phyloP scores from a whole-genome alignment of 2,329 filamentous ascomycete species.

The Exophiala sp. region DNA sequence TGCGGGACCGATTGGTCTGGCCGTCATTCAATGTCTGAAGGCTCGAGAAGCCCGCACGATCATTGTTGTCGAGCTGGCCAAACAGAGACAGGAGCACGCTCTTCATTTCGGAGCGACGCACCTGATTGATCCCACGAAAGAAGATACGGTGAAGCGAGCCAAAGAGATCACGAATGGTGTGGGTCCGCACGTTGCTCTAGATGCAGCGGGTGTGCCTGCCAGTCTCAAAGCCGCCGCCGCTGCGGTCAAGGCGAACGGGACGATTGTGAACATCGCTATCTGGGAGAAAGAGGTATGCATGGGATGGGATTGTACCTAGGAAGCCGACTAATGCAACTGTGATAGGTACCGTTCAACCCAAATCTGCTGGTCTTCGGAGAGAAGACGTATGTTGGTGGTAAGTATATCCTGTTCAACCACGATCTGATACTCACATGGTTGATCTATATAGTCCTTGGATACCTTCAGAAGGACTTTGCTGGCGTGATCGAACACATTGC shows the following conservation, averaged over 20 bases:
- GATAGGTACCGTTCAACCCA: conserved; percentile 46
- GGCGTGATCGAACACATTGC: conserved; percentile 53
- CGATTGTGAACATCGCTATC: conserved; percentile 62
- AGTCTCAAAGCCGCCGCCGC: conserved; percentile 47
- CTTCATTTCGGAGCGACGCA: conserved; percentile 54
- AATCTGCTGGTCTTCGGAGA: conserved; percentile 55
- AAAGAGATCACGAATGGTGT: conserved; percentile 45
- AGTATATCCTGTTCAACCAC: conserved; percentile 1
- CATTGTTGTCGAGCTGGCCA: conserved; percentile 56
- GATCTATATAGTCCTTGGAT: conserved; percentile 38
- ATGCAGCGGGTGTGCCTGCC: conserved; percentile 59
- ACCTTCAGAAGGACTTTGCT: conserved; percentile 53
- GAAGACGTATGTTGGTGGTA: conserved; percentile 49
- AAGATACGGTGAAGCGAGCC: conserved; percentile 45
- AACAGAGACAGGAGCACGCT: conserved; percentile 50
- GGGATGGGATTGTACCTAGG: no score
- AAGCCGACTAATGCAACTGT: not conserved
- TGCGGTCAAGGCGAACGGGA: conserved; percentile 52
- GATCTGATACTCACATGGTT: not conserved
- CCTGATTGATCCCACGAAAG: conserved; percentile 50
- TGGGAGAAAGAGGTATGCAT: conserved; percentile 62
- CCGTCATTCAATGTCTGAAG: conserved; percentile 57
- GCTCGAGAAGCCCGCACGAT: conserved; percentile 53
- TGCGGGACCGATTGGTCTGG: conserved; percentile 61
- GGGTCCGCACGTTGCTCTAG: conserved; percentile 59